phyloP scores from a whole-genome alignment of 2,329 filamentous ascomycete genomes.

The Hymenoscyphus occultus region DNA sequence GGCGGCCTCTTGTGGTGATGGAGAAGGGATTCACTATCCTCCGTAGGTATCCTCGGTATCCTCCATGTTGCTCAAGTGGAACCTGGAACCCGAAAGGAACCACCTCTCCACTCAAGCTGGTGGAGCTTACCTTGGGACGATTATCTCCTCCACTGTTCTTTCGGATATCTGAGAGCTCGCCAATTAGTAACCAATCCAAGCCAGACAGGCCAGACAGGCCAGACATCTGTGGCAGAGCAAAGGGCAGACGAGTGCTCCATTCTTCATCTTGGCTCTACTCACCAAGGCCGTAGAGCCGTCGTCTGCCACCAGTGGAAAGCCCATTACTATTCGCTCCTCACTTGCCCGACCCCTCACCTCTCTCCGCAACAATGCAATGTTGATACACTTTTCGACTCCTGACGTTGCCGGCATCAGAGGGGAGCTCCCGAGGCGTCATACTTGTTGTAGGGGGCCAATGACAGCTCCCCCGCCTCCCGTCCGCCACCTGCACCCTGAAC shows the following conservation, averaged over 20 bases:
- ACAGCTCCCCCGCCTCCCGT: background rate
- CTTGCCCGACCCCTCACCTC: background rate
- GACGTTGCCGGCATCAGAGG: background rate
- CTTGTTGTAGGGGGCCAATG: background rate
- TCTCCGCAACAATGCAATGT: constrained; percentile 2
- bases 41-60: no score
- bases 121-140: no score
- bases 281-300: no score
- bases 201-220: background rate
- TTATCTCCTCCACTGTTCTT: no score
- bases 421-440: constrained; percentile 1
- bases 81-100: background rate
- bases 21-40: background rate
- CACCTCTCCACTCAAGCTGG: background rate
- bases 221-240: background rate
- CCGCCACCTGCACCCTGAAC: background rate
- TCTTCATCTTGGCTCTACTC: background rate
- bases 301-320: background rate
- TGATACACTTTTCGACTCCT: background rate
- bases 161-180: no score
- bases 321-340: background rate
- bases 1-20: background rate
- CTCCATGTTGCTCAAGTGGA: background rate
- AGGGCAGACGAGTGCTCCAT: background rate
- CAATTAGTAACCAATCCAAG: no score